Evolutionary conservation across 768 basidiomycete species (phyloP).

Genomic region (Clitopilus hobsonii): DNA sequence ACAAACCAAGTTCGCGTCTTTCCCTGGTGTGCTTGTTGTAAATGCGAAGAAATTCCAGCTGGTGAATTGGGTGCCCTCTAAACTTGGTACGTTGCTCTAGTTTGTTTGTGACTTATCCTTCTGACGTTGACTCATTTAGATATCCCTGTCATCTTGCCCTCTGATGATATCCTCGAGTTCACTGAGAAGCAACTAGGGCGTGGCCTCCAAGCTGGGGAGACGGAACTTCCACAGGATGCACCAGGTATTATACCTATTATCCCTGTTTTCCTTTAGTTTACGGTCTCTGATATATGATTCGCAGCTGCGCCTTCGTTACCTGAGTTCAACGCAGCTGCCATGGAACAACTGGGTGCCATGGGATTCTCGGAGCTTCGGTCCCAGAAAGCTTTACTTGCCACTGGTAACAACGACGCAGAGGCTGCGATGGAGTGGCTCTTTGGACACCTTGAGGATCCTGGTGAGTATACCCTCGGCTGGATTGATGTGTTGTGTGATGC

Average conservation of each 20-base stretch:
- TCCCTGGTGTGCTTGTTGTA: constrained; percentile 84
- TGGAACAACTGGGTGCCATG: constrained; percentile 81
- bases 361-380: constrained; percentile 86
- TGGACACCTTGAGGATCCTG: constrained; percentile 90
- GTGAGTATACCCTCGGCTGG: constrained; percentile 31
- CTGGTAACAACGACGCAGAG: constrained; percentile 70
- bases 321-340: constrained; percentile 67
- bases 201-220: constrained; percentile 69
- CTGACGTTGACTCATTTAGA: constrained; percentile 44
- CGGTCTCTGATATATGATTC: background rate
- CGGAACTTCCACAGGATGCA: constrained; percentile 57
- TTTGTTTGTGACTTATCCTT: background rate
- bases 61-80: constrained; percentile 94
- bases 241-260: constrained; percentile 19
- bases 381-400: constrained; percentile 88
- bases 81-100: constrained; percentile 59
- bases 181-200: constrained; percentile 56
- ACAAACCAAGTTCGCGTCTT: constrained; percentile 72
- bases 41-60: constrained; percentile 94
- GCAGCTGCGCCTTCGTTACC: constrained; percentile 37
- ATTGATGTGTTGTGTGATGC: background rate
- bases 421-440: constrained; percentile 97
- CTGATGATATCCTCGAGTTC: constrained; percentile 52
- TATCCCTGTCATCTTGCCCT: constrained; percentile 75
- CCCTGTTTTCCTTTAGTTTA: background rate